These are phyloP conservation scores for Claviceps cyperi DNA, from an alignment of 2,329 filamentous ascomycete genomes.

Conservation along the genomic window DNA sequence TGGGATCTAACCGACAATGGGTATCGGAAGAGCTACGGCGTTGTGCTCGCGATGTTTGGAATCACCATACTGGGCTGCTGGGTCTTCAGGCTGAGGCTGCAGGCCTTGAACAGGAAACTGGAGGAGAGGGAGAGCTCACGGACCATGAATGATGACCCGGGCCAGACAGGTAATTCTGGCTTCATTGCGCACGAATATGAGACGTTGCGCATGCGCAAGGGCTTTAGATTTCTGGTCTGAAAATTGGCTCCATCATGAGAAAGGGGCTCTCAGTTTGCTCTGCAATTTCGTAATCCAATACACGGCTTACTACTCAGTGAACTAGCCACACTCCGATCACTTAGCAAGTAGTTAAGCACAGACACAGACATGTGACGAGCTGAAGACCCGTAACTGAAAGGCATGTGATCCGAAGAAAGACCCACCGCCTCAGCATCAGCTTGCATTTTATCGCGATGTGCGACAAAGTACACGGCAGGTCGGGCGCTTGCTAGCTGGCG, in stretches of 20 bases:
- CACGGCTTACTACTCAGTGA: too few species aligned
- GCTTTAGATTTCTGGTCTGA: constrained; percentile 4
- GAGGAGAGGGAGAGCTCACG: constrained; percentile 22
- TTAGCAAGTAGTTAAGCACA: too few species aligned
- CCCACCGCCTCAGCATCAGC: too few species aligned
- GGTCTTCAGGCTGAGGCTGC: constrained; percentile 31
- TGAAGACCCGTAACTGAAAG: too few species aligned
- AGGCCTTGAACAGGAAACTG: constrained; percentile 31
- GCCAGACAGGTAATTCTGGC: not conserved
- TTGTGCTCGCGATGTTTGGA: constrained; percentile 51
- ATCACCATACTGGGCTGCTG: constrained; percentile 39
- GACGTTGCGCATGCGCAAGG: constrained; percentile 4
- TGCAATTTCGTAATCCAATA: too few species aligned
- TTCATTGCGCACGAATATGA: not conserved
- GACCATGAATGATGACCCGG: not conserved
- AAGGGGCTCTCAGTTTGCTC: too few species aligned
- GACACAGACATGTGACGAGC: too few species aligned
- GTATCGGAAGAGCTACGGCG: constrained; percentile 49
- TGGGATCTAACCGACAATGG: constrained; percentile 46
- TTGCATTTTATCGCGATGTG: too few species aligned
- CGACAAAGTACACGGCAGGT: too few species aligned
- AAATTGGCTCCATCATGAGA: constrained; percentile 7
- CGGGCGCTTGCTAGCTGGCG: too few species aligned
- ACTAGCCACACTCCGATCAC: too few species aligned
- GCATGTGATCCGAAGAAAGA: too few species aligned